Evolutionary conservation across 2,329 filamentous ascomycete species (phyloP).

Genomic region (Lojkania enalia): DNA sequence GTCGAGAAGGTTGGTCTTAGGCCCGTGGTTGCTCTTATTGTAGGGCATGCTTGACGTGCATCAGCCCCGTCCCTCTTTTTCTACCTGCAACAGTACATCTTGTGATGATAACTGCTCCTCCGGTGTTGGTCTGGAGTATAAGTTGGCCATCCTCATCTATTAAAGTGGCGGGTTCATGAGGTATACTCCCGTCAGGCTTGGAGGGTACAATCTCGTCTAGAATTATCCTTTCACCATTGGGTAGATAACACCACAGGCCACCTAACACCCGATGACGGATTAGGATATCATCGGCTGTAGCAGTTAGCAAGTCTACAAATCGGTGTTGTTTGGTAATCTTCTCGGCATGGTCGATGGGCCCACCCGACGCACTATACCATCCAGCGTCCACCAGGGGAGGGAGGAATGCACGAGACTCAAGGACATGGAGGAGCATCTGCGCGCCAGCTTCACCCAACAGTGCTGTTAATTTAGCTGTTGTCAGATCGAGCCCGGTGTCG

Average conservation of each 20-base stretch:
- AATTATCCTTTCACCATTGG: conserved; percentile 33
- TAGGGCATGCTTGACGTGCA: neutral
- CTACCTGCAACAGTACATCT: neutral
- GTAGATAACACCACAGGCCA: conserved; percentile 62
- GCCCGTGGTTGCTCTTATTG: too few relatives aligned
- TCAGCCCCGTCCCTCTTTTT: neutral
- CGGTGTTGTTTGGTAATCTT: conserved; percentile 71
- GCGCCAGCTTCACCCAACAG: conserved; percentile 67
- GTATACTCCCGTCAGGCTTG: neutral
- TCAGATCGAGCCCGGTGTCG: conserved; percentile 54
- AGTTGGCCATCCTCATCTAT: neutral
- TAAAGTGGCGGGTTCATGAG: neutral
- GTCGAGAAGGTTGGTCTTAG: neutral
- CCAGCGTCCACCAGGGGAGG: conserved; percentile 56
- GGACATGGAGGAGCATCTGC: conserved; percentile 67
- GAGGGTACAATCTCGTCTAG: conserved; percentile 10
- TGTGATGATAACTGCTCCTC: neutral
- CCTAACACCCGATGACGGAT: conserved; percentile 64
- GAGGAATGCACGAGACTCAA: conserved; percentile 67
- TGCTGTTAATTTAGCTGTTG: conserved; percentile 55
- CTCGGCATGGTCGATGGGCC: conserved; percentile 59
- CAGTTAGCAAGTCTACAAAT: conserved; percentile 63
- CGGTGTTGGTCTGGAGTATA: neutral
- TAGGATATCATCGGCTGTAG: conserved; percentile 59
- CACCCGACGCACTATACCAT: conserved; percentile 28